Percentiles rank a stretch among this genome's conserved stretches.
Evolutionary conservation across 305 asterid genomes (phyloP).

Genomic region (Solanum aculeatissimum): DNA sequence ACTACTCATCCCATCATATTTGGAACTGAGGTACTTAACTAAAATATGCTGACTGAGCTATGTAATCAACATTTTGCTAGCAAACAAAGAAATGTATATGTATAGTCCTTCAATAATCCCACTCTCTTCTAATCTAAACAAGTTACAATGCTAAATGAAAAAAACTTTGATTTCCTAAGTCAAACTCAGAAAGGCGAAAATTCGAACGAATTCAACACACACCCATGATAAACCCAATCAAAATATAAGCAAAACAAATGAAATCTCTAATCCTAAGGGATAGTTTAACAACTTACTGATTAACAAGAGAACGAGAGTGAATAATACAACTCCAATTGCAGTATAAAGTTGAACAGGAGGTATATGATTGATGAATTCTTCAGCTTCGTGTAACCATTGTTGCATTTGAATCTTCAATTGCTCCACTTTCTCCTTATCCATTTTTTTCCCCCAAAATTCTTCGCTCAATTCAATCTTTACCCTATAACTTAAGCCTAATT

Average conservation of each 20-base stretch:
- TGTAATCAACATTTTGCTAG: not conserved
- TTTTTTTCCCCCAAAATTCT: not conserved
- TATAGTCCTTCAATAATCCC: not conserved
- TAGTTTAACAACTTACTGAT: constrained; percentile 4
- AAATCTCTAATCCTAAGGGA: not conserved
- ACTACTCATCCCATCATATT: not conserved
- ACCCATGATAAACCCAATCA: not conserved
- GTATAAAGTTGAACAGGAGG: constrained; percentile 17
- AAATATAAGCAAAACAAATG: not conserved
- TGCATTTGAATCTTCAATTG: constrained; percentile 16
- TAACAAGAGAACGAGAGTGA: constrained; percentile 11
- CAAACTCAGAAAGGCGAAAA: not conserved
- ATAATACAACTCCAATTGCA: constrained; percentile 9
- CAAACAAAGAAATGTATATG: not conserved
- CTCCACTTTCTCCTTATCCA: constrained; percentile 19
- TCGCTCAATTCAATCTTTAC: not conserved
- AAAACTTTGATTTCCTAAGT: not conserved
- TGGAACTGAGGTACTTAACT: not conserved
- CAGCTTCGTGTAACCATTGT: constrained; percentile 7
- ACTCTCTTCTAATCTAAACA: not conserved
- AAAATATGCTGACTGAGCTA: not conserved
- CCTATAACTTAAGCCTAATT: not conserved
- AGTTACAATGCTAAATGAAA: not conserved
- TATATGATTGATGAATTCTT: constrained; percentile 8
- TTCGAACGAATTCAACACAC: not conserved